phyloP scores from a whole-genome alignment of 306 rosid genomes.

The Datisca glomerata region DNA sequence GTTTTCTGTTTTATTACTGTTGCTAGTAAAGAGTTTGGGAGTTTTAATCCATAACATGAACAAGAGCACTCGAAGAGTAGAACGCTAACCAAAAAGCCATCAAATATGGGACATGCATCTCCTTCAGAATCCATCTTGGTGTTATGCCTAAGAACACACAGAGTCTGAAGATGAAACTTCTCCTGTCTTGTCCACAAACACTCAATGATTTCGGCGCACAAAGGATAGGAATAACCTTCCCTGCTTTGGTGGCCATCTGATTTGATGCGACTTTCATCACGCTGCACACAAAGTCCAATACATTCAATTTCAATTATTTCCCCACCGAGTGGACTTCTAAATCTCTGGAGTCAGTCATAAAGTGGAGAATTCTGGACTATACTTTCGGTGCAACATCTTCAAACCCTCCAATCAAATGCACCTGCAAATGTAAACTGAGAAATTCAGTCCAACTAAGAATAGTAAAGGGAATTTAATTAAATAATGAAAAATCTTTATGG shows the following conservation, averaged over 20 bases:
- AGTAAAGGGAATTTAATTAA: constrained; percentile 1
- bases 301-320: constrained; percentile 29
- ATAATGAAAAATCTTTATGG: constrained; percentile 2
- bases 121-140: constrained; percentile 51
- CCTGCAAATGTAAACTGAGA: constrained; percentile 32
- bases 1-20: too few species aligned
- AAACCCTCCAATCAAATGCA: constrained; percentile 74
- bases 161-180: constrained; percentile 60
- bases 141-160: constrained; percentile 73
- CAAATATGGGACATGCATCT: constrained; percentile 41
- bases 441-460: constrained; percentile 9
- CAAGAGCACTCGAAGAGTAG: constrained; percentile 10
- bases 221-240: constrained; percentile 58
- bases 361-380: constrained; percentile 33
- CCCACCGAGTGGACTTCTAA: constrained; percentile 19
- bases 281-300: constrained; percentile 65
- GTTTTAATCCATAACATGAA: too few species aligned
- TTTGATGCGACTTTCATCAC: constrained; percentile 17
- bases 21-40: too few species aligned
- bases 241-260: constrained; percentile 21
- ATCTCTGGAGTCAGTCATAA: constrained; percentile 25
- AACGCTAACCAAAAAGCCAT: constrained; percentile 62
- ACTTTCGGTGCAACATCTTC: constrained; percentile 63
- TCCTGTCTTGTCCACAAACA: constrained; percentile 43
- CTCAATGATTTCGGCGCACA: constrained; percentile 51